Percentiles rank a stretch among this genome's conserved stretches.
Conservation (phyloP, 768 basidiomycete genomes). For the Lentinula boryana region DNA sequence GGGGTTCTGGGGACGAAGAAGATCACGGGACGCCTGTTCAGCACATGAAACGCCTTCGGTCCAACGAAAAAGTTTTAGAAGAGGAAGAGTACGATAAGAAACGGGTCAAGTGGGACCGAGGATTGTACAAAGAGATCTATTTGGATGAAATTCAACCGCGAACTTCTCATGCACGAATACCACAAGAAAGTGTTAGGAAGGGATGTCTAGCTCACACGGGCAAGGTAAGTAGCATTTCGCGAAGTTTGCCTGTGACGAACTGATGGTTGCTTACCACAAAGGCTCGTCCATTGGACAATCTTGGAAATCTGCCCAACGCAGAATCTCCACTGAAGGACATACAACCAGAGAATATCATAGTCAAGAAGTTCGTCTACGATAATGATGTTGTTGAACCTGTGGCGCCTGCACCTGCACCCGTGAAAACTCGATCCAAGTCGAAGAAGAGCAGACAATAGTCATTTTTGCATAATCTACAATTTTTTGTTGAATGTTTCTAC, state of each 20-base stretch:
- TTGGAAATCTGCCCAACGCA: constrained; percentile 65
- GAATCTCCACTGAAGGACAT: constrained; percentile 53
- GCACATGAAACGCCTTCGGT: constrained; percentile 33
- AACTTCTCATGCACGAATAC: constrained; percentile 31
- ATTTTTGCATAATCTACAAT: neutral
- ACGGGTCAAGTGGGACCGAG: constrained; percentile 75
- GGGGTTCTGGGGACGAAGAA: constrained; percentile 77
- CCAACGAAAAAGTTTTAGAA: constrained; percentile 29
- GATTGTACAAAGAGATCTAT: constrained; percentile 54
- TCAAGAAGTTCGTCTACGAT: constrained; percentile 80
- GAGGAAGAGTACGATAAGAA: constrained; percentile 31
- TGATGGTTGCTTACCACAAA: constrained; percentile 16
- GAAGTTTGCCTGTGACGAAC: neutral
- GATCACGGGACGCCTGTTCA: constrained; percentile 67
- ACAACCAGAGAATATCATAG: constrained; percentile 56
- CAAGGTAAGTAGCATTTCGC: constrained; percentile 41
- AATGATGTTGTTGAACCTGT: constrained; percentile 43
- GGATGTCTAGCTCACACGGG: constrained; percentile 65
- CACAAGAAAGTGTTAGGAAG: constrained; percentile 38
- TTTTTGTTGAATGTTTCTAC: neutral
- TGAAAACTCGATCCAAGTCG: constrained; percentile 49
- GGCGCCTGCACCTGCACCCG: constrained; percentile 16
- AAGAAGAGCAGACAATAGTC: constrained; percentile 40
- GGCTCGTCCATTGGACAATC: constrained; percentile 57
- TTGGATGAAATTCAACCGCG: constrained; percentile 59